phyloP scores from a whole-genome alignment of 768 basidiomycete species.

The Naganishia antarctica region DNA sequence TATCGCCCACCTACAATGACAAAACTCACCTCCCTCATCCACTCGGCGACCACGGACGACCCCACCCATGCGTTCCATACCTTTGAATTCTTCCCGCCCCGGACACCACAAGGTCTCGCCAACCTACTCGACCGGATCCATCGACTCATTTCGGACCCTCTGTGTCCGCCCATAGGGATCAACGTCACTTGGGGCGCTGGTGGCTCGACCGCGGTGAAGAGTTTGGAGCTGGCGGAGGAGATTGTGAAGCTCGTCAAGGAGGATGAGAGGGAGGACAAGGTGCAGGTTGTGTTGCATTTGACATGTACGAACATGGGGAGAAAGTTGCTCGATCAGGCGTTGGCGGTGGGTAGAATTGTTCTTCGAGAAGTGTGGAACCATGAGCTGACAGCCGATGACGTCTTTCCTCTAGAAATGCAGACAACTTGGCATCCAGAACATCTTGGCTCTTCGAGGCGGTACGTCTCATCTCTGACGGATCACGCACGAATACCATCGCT shows the following conservation, averaged over 20 bases:
- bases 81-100: conserved; percentile 95
- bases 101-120: conserved; percentile 80
- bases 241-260: conserved; percentile 33
- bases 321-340: conserved; percentile 45
- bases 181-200: conserved; percentile 98
- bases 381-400: no score
- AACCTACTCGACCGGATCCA: conserved; percentile 84
- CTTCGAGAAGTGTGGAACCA: no score
- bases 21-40: conserved; percentile 7
- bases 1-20: background rate
- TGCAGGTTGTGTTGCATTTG: conserved; percentile 48
- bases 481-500: background rate
- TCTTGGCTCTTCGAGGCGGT: conserved; percentile 91
- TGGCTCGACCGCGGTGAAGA: conserved; percentile 80
- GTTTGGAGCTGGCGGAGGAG: conserved; percentile 70
- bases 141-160: conserved; percentile 63
- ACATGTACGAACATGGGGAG: conserved; percentile 50
- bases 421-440: conserved; percentile 73
- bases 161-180: conserved; percentile 66
- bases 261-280: conserved; percentile 31
- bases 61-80: conserved; percentile 57
- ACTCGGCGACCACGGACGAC: background rate
- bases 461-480: conserved; percentile 33
- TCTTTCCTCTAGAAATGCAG: conserved; percentile 77
- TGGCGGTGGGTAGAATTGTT: conserved; percentile 43